These are phyloP conservation scores for Monosporascus ibericus DNA, from an alignment of 2,329 filamentous ascomycete genomes.

Conservation along the genomic window DNA sequence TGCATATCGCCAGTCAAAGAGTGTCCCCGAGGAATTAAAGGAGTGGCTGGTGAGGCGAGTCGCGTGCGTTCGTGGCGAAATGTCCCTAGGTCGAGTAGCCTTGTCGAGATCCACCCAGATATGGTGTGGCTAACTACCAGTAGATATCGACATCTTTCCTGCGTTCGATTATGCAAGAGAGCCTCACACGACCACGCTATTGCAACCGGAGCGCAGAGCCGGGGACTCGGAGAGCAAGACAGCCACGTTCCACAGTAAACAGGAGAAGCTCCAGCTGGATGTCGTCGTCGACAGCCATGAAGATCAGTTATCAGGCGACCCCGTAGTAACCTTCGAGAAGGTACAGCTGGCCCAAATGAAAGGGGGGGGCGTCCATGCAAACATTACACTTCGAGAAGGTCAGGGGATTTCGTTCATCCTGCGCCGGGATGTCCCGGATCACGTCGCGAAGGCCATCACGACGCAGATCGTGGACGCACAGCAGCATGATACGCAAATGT, in stretches of 20 bases:
- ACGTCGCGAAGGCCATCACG: constrained; percentile 53
- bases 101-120: background rate
- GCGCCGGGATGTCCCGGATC: constrained; percentile 53
- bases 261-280: constrained; percentile 59
- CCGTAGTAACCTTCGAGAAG: constrained; percentile 50
- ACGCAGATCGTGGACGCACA: constrained; percentile 51
- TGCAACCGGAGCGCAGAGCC: constrained; percentile 35
- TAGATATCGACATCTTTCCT: constrained; percentile 65
- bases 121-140: background rate
- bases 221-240: constrained; percentile 46
- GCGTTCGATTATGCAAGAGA: constrained; percentile 65
- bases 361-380: constrained; percentile 58
- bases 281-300: constrained; percentile 59
- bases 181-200: constrained; percentile 52
- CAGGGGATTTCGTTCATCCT: constrained; percentile 65
- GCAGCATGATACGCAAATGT: constrained; percentile 64
- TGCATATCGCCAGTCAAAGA: constrained; percentile 47
- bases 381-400: constrained; percentile 55
- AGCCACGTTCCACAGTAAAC: constrained; percentile 55
- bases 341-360: constrained; percentile 44
- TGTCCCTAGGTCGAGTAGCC: constrained; percentile 47
- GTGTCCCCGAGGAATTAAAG: constrained; percentile 57
- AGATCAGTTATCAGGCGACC: constrained; percentile 38
- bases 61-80: constrained; percentile 63
- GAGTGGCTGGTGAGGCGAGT: constrained; percentile 66